Evolutionary conservation across 108 stramenopile genomes (phyloP).

Genomic region (Parietichytrium sp.): DNA sequence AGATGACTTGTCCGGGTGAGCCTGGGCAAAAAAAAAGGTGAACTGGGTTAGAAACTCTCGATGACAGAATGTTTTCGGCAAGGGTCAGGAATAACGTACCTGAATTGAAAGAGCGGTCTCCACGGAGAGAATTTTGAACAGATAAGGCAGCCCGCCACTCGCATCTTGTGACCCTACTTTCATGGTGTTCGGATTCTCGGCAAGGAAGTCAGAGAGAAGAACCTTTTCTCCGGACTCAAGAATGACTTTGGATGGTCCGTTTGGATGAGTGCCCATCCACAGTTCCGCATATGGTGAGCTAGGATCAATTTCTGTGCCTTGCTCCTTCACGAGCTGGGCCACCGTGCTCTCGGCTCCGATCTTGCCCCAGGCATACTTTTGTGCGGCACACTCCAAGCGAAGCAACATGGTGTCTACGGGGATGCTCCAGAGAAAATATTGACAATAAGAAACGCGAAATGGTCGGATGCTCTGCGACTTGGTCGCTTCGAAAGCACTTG

Average conservation of each 20-base stretch:
- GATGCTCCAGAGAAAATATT: too few relatives aligned
- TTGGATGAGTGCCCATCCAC: conserved; percentile 73
- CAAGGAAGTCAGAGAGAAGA: neutral
- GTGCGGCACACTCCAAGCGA: conserved; percentile 56
- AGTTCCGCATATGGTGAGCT: conserved; percentile 60
- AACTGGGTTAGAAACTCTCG: too few relatives aligned
- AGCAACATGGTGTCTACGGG: conserved; percentile 49
- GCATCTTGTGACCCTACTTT: neutral
- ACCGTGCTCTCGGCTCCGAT: conserved; percentile 50
- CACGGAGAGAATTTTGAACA: conserved; percentile 79
- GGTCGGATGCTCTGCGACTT: too few relatives aligned
- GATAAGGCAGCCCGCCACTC: conserved; percentile 70
- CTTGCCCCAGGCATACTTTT: conserved; percentile 69
- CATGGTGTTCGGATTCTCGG: neutral
- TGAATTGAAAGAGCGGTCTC: conserved; percentile 81
- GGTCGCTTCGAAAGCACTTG: too few relatives aligned
- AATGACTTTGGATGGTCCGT: conserved; percentile 54
- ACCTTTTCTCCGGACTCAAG: neutral
- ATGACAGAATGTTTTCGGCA: too few relatives aligned
- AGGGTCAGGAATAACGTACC: conserved; percentile 77
- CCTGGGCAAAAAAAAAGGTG: neutral
- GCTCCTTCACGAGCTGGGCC: conserved; percentile 49
- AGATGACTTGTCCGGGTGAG: conserved; percentile 66
- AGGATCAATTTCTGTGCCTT: conserved; percentile 36
- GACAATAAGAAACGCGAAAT: too few relatives aligned